Conservation (phyloP, 2,329 filamentous ascomycete genomes). For the Trichoderma sp. region DNA sequence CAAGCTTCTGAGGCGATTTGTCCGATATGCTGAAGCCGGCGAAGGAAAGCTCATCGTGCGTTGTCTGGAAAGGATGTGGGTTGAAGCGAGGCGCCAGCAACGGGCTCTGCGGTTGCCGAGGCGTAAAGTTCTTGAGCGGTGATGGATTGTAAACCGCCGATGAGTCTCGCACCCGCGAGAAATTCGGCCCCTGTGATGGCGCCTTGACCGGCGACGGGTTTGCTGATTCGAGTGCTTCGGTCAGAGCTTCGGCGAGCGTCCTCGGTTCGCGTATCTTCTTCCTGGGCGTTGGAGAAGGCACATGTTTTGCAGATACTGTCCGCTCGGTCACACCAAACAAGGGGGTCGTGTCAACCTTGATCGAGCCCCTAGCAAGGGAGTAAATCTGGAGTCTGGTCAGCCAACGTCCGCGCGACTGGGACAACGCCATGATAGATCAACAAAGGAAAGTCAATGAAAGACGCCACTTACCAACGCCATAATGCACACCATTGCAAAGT, state of each 20-base stretch:
- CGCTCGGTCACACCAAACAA: constrained; percentile 47
- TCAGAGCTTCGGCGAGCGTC: constrained; percentile 48
- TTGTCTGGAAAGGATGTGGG: constrained; percentile 8
- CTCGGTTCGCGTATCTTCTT: constrained; percentile 41
- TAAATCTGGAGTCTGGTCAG: constrained; percentile 48
- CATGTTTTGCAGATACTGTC: constrained; percentile 36
- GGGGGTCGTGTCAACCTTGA: constrained; percentile 60
- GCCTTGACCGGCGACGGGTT: constrained; percentile 29
- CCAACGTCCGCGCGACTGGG: not conserved
- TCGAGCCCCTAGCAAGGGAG: constrained; percentile 46
- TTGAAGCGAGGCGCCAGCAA: constrained; percentile 14
- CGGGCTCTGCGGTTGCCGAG: constrained; percentile 2
- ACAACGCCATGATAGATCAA: not conserved
- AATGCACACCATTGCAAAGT: constrained; percentile 57
- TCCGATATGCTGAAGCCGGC: constrained; percentile 30
- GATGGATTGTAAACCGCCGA: constrained; percentile 16
- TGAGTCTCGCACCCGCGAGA: not conserved
- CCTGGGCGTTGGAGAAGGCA: constrained; percentile 31
- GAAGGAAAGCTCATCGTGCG: constrained; percentile 16
- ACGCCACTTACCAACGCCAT: constrained; percentile 60
- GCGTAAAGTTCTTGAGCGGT: constrained; percentile 23
- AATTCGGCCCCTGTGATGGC: constrained; percentile 24
- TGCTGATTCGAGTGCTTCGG: constrained; percentile 40
- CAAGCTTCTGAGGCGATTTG: constrained; percentile 29
- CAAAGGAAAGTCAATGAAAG: too few species aligned